Evolutionary conservation across 192 early-diverging fungal species (phyloP).

Genomic region (Linnemannia zychae): DNA sequence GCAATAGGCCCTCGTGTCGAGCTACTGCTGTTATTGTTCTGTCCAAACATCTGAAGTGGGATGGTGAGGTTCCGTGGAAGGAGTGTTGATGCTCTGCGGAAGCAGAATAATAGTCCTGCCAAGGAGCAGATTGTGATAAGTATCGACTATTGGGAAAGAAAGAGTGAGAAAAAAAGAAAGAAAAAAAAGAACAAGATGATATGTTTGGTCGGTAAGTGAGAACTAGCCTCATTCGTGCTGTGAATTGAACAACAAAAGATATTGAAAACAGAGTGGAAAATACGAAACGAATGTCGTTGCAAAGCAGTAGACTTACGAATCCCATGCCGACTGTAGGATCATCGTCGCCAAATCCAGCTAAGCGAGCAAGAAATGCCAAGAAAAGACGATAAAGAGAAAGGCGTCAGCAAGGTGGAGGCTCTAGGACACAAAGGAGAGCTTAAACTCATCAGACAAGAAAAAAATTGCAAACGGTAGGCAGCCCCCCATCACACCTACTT

Average conservation of each 20-base stretch:
- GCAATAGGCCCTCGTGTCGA: slow-evolving; percentile 45
- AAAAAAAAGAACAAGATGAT: too few relatives aligned
- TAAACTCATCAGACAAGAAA: neutral
- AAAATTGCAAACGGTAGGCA: neutral
- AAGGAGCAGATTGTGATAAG: slow-evolving; percentile 30
- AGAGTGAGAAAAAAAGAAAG: too few relatives aligned
- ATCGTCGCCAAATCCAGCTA: slow-evolving; percentile 19
- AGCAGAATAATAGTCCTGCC: slow-evolving; percentile 38
- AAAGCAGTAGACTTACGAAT: slow-evolving; percentile 24
- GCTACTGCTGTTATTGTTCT: neutral
- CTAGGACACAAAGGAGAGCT: too few relatives aligned
- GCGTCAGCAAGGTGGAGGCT: neutral
- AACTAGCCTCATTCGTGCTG: neutral
- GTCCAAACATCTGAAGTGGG: slow-evolving; percentile 39
- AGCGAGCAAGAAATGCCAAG: neutral
- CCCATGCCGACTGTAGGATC: slow-evolving; percentile 36
- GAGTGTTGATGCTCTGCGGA: slow-evolving; percentile 38
- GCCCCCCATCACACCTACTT: neutral
- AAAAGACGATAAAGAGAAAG: neutral
- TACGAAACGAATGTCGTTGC: neutral
- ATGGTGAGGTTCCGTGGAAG: slow-evolving; percentile 45
- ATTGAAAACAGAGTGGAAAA: neutral
- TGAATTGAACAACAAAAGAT: neutral
- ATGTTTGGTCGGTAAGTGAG: too few relatives aligned
- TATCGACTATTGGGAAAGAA: slow-evolving; percentile 26